phyloP scores from a whole-genome alignment of 139 green algal species.

The Chlorella sorokiniana region DNA sequence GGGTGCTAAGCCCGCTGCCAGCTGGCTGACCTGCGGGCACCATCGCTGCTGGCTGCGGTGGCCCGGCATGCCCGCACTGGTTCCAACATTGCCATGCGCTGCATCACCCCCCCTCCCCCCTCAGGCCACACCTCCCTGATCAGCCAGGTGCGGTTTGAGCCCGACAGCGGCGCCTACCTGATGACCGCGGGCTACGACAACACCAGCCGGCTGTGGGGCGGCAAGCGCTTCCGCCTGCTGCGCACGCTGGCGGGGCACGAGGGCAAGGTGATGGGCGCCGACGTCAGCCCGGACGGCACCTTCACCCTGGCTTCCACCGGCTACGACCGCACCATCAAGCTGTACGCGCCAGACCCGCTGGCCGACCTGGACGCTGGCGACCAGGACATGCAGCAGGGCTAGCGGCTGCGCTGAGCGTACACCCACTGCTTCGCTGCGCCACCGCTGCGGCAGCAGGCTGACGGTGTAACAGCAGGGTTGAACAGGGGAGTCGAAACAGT shows the following conservation, averaged over 20 bases:
- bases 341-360: constrained; percentile 54
- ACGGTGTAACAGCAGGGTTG: neutral
- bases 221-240: constrained; percentile 62
- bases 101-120: too few relatives aligned
- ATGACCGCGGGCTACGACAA: constrained; percentile 82
- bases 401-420: neutral
- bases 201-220: constrained; percentile 64
- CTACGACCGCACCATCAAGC: constrained; percentile 89
- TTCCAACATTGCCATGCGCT: too few relatives aligned
- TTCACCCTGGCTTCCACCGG: constrained; percentile 66
- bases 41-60: too few relatives aligned
- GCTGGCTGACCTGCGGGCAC: too few relatives aligned
- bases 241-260: constrained; percentile 89
- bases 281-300: constrained; percentile 63
- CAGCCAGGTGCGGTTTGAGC: constrained; percentile 76
- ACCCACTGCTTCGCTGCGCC: too few relatives aligned
- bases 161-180: constrained; percentile 71
- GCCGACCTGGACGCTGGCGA: neutral
- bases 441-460: neutral
- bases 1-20: neutral
- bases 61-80: too few relatives aligned
- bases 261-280: constrained; percentile 89
- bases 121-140: constrained; percentile 76
- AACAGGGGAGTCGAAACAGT: too few relatives aligned
- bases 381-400: neutral